Evolutionary conservation across 177 flowering plant species (phyloP).

Genomic region (Vitis hybrid): DNA sequence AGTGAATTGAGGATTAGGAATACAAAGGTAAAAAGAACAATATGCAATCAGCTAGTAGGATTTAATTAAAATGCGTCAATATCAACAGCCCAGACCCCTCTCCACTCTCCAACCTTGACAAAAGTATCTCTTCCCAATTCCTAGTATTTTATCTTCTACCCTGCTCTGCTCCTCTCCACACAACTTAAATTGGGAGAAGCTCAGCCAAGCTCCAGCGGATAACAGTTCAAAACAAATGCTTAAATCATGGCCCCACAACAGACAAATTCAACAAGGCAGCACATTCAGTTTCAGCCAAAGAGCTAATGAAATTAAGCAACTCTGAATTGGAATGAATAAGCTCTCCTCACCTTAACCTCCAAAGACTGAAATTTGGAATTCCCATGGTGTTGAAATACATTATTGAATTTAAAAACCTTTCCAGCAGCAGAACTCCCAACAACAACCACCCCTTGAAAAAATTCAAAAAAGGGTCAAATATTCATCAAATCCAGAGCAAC

Average conservation of each 20-base stretch:
- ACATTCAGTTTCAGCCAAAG: neutral
- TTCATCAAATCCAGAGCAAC: neutral
- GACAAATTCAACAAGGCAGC: neutral
- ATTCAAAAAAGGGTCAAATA: neutral
- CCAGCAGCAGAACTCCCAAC: constrained; percentile 27
- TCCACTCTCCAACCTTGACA: neutral
- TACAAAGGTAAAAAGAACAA: neutral
- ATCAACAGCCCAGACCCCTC: neutral
- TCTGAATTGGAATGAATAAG: neutral
- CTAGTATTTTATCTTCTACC: no score
- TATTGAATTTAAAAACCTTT: constrained; percentile 27
- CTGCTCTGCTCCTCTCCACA: no score
- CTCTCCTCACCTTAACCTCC: constrained; percentile 38
- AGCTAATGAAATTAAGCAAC: neutral
- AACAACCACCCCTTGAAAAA: constrained; percentile 26
- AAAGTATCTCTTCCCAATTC: no score
- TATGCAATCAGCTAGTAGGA: neutral
- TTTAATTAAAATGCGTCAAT: neutral
- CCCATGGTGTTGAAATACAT: constrained; percentile 15
- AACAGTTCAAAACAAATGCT: no score
- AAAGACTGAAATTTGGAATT: constrained; percentile 34
- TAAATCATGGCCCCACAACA: neutral
- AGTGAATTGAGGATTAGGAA: neutral
- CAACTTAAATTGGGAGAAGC: no score
- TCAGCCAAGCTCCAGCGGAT: no score